Percentiles rank a stretch among this genome's conserved stretches.
Evolutionary conservation across 305 asterid species (phyloP).

Genomic region (Withania somnifera): DNA sequence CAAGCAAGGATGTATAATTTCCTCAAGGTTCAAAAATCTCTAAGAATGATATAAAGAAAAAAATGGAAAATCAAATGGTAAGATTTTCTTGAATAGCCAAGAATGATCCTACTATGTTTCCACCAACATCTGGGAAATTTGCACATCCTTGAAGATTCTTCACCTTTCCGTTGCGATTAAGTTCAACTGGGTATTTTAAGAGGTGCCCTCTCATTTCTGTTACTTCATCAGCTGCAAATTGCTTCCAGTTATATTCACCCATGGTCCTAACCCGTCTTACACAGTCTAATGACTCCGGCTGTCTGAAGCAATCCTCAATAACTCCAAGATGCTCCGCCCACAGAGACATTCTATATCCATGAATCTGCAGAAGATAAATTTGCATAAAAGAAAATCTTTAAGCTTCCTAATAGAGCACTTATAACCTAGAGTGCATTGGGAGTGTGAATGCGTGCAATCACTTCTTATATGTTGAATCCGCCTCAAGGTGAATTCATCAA

Average conservation of each 20-base stretch:
- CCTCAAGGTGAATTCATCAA: not conserved
- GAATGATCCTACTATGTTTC: conserved; percentile 72
- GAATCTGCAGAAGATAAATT: conserved; percentile 37
- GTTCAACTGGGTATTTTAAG: conserved; percentile 76
- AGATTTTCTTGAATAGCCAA: conserved; percentile 87
- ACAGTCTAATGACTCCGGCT: conserved; percentile 81
- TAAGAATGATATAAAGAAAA: not conserved
- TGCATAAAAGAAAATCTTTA: not conserved
- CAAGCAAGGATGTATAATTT: not conserved
- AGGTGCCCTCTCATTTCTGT: conserved; percentile 92
- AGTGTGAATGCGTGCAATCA: not conserved
- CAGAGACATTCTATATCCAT: conserved; percentile 90
- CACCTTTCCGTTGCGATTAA: conserved; percentile 73
- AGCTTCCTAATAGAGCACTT: not conserved
- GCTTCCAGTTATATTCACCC: conserved; percentile 83
- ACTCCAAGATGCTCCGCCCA: conserved; percentile 98
- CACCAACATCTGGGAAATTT: conserved; percentile 92
- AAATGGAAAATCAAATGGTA: conserved; percentile 35
- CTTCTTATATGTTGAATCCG: not conserved
- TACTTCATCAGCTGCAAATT: conserved; percentile 48
- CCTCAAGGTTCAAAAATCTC: not conserved
- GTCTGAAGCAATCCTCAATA: conserved; percentile 67
- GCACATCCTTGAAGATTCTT: conserved; percentile 58
- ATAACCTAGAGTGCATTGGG: not conserved
- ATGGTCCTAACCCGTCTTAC: conserved; percentile 63